phyloP scores from a whole-genome alignment of 257 asterid species.

The Ophiorrhiza pumila region DNA sequence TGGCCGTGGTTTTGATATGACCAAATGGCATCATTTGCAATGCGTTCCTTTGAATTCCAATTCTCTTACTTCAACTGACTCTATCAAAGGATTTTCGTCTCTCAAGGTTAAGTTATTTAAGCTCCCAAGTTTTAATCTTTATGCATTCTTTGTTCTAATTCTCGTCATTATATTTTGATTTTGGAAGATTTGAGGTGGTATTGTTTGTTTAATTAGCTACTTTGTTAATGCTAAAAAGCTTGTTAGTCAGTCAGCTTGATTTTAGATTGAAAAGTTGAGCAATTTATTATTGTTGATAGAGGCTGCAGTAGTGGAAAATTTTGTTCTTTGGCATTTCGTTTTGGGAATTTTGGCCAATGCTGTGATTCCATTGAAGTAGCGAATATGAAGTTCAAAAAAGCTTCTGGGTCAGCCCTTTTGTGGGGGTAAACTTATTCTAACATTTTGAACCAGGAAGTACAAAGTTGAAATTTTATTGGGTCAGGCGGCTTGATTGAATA shows the following conservation, averaged over 20 bases:
- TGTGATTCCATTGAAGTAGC: too few relatives aligned
- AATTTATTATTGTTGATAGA: not conserved
- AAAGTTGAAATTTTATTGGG: too few relatives aligned
- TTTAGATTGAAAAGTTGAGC: not conserved
- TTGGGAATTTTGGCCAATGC: not conserved
- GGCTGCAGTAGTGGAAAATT: not conserved
- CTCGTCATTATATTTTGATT: not conserved
- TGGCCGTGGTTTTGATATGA: slow-evolving; percentile 74
- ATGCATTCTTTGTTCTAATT: not conserved
- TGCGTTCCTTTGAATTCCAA: slow-evolving; percentile 54
- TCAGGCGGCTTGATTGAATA: too few relatives aligned
- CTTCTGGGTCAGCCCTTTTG: too few relatives aligned
- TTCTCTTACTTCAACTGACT: slow-evolving; percentile 42
- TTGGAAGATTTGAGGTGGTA: not conserved
- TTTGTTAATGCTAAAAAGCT: not conserved
- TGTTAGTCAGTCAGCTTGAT: too few relatives aligned
- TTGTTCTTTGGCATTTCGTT: not conserved
- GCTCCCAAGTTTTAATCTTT: not conserved
- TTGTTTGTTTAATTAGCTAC: too few relatives aligned
- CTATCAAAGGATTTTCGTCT: slow-evolving; percentile 67
- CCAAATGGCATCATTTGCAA: slow-evolving; percentile 87
- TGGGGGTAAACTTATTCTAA: too few relatives aligned
- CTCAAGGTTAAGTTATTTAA: slow-evolving; percentile 46
- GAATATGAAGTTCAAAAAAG: too few relatives aligned
- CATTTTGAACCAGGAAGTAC: too few relatives aligned